Evolutionary conservation across 2,329 filamentous ascomycete species (phyloP).

Genomic region (Epichloe aotearoae): DNA sequence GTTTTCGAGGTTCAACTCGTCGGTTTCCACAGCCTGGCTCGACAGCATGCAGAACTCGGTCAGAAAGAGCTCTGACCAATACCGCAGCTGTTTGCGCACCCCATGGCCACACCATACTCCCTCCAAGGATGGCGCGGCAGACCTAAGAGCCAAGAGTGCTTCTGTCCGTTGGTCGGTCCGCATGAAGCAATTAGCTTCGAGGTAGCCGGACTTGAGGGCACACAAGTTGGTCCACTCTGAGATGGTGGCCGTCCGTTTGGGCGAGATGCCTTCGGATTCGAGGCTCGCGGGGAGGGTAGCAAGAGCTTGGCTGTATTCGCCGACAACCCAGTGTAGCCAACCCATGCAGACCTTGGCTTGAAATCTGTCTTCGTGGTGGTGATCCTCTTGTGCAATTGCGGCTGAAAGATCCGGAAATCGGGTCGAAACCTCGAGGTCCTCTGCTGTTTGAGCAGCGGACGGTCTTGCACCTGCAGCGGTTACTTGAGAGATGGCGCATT

Average conservation of each 20-base stretch:
- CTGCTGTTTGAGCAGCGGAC: conserved; percentile 27
- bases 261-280: conserved; percentile 36
- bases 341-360: conserved; percentile 74
- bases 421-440: conserved; percentile 31
- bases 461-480: conserved; percentile 28
- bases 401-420: conserved; percentile 37
- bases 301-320: conserved; percentile 51
- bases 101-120: conserved; percentile 36
- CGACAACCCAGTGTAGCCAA: conserved; percentile 71
- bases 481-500: conserved; percentile 48
- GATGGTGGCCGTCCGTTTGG: conserved; percentile 39
- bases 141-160: conserved; percentile 53
- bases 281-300: conserved; percentile 51
- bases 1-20: conserved; percentile 36
- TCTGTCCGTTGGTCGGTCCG: conserved; percentile 36
- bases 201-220: conserved; percentile 63
- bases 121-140: conserved; percentile 50
- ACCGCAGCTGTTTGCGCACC: conserved; percentile 51
- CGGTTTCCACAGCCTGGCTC: conserved; percentile 42
- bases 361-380: conserved; percentile 45
- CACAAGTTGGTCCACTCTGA: conserved; percentile 74
- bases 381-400: conserved; percentile 45
- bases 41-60: conserved; percentile 62
- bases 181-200: conserved; percentile 54
- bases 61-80: conserved; percentile 68